Evolutionary conservation across 768 basidiomycete species (phyloP), one percentile per base, ranked within the genome.

Genomic region (Termitomyces eurrhizus): DNA sequence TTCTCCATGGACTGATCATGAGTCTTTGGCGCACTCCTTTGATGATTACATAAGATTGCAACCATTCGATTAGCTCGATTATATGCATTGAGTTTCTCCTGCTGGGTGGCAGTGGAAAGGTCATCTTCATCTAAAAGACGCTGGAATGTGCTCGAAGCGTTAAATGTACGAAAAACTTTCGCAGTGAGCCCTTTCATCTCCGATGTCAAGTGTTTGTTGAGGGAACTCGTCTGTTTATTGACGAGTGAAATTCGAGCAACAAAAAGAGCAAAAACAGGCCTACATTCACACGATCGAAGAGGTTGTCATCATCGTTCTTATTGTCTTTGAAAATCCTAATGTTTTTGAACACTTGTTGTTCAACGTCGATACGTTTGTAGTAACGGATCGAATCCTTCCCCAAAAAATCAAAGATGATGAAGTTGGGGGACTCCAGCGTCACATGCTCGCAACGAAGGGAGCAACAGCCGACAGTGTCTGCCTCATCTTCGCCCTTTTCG

Each of bases 131-230:
- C 92, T 62, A 98, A 78, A 63, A 96, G 87, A 49, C 90, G 80
- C 71, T 98, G 94, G 80, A 98, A 97, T 2, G 96, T 97, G 70
- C 86, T 87, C 29, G 97, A 98, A 26, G 97, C 97, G 69, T 99
- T 99, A 78, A 92, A 99, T 55, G 97, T 99, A 93, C 97, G 96
- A 82, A 99, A 99, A 32, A 99, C 97, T 73, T 99, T 99, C 60
- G 97, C 97, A 0, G 97, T 96, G 32, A 99, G 82, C 18, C 97
- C 97, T 63, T 95, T 92, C 97, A 98, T 99, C 73, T 96, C 94
- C 33, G 83, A 85, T 49, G 84, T 85, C 61, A 99, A 80, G 73
- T 98, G 94, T 71, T 95, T 95, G 78, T 99, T 99, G 61, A 99
- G 76, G 8, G 80, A 78, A 7, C 83, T 77, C 2, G 97, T 93